These are phyloP conservation scores for Aspergillus puulaauensis DNA, from an alignment of 2,329 filamentous ascomycete species.

Conservation along the genomic window DNA sequence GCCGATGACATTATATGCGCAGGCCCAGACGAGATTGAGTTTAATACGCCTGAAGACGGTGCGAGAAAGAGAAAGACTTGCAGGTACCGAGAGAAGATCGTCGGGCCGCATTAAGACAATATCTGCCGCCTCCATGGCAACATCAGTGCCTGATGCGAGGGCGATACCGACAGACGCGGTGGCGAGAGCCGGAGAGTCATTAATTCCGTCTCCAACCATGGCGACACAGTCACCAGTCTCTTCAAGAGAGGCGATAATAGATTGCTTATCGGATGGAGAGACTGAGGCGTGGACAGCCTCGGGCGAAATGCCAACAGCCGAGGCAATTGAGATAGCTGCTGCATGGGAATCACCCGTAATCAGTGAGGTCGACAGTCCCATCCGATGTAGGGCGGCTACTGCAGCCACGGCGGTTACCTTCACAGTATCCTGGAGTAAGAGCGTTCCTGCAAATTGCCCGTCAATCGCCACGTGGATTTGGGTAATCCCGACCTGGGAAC, in stretches of 20 bases:
- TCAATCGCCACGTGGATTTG: constrained; percentile 91
- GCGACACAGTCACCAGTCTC: constrained; percentile 73
- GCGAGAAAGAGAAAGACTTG: constrained; percentile 75
- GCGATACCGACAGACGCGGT: constrained; percentile 92
- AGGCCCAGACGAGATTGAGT: constrained; percentile 89
- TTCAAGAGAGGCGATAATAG: constrained; percentile 77
- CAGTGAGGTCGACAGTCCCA: constrained; percentile 85
- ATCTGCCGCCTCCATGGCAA: constrained; percentile 95
- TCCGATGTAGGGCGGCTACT: constrained; percentile 75
- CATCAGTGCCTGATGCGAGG: constrained; percentile 88
- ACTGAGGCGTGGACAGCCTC: constrained; percentile 82
- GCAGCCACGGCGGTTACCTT: constrained; percentile 82
- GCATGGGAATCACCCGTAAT: constrained; percentile 89
- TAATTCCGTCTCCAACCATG: constrained; percentile 99
- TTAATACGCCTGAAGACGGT: constrained; percentile 92
- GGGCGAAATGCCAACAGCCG: constrained; percentile 73
- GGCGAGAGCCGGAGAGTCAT: constrained; percentile 92
- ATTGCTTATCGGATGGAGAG: constrained; percentile 86
- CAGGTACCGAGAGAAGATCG: constrained; percentile 89
- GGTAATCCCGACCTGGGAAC: constrained; percentile 67
- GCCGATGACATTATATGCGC: constrained; percentile 86
- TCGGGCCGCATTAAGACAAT: constrained; percentile 93
- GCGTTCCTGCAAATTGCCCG: constrained; percentile 72
- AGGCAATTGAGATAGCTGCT: constrained; percentile 80
- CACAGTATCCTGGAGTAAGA: constrained; percentile 85